These are phyloP conservation scores for Rhizophagus clarus DNA, from an alignment of 192 early-diverging fungal species.

Conservation along the genomic window DNA sequence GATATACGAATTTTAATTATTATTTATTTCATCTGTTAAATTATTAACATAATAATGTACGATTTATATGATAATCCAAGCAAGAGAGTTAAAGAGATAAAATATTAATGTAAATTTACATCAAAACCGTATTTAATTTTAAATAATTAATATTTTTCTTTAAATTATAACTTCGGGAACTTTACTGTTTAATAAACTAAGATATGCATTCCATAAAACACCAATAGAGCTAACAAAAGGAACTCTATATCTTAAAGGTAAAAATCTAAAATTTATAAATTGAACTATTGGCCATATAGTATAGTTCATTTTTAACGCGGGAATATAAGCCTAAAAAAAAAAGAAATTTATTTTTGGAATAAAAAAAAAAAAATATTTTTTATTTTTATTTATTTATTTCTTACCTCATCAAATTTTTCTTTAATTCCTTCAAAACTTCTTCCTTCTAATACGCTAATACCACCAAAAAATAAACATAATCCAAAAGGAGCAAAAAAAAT, in stretches of 20 bases:
- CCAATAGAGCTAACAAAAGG: constrained; percentile 73
- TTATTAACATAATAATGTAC: too few relatives aligned
- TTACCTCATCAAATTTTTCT: constrained; percentile 57
- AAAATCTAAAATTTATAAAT: constrained; percentile 70
- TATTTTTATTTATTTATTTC: background rate
- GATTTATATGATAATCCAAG: too few relatives aligned
- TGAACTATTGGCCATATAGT: constrained; percentile 76
- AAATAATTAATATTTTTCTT: too few relatives aligned
- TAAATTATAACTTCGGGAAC: constrained; percentile 8
- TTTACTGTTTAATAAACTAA: constrained; percentile 67
- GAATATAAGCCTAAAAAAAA: constrained; percentile 49
- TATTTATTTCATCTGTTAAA: too few relatives aligned
- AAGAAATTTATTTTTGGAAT: background rate
- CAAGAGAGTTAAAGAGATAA: too few relatives aligned
- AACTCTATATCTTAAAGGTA: constrained; percentile 65
- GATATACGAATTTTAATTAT: too few relatives aligned
- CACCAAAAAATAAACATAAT: constrained; percentile 62
- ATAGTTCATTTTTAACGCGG: constrained; percentile 70
- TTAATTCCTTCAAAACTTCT: constrained; percentile 50
- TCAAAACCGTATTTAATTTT: too few relatives aligned
- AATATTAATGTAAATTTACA: too few relatives aligned
- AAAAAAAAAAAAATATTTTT: too few relatives aligned
- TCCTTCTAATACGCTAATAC: constrained; percentile 67
- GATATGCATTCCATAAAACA: constrained; percentile 76
- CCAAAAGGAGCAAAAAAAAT: constrained; percentile 68